phyloP scores from a whole-genome alignment of 495 filamentous ascomycete species.

The Podospora sp. region DNA sequence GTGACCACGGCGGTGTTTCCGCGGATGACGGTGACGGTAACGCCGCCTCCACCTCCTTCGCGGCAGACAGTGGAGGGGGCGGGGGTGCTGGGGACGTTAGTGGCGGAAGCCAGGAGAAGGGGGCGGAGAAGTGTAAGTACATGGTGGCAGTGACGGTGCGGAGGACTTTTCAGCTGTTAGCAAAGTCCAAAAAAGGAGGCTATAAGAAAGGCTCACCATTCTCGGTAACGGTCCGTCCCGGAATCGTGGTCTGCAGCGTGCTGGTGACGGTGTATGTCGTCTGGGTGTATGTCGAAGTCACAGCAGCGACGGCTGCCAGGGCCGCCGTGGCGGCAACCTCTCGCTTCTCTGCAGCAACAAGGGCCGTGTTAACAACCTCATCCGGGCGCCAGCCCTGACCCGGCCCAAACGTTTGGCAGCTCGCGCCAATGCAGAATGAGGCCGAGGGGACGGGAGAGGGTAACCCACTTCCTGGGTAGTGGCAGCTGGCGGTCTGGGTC shows the following conservation, averaged over 20 bases:
- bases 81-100: constrained; percentile 35
- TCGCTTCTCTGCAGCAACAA: constrained; percentile 23
- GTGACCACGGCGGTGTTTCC: constrained; percentile 36
- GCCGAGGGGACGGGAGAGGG: constrained; percentile 1
- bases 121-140: constrained; percentile 29
- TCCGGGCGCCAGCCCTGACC: not conserved
- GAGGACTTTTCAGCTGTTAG: constrained; percentile 34
- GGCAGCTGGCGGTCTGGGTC: constrained; percentile 39
- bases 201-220: constrained; percentile 29
- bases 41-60: constrained; percentile 28
- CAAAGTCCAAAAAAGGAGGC: not conserved
- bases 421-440: constrained; percentile 8
- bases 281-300: constrained; percentile 46
- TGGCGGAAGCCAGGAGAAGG: not conserved
- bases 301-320: constrained; percentile 34
- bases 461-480: constrained; percentile 33
- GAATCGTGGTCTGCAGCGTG: constrained; percentile 39
- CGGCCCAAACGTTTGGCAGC: constrained; percentile 3
- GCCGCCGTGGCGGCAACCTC: constrained; percentile 25
- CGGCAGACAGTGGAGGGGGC: constrained; percentile 42
- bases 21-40: constrained; percentile 40
- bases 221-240: constrained; percentile 42
- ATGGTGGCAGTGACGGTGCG: constrained; percentile 44
- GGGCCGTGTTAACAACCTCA: constrained; percentile 14
- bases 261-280: constrained; percentile 48